Evolutionary conservation across 768 basidiomycete genomes (phyloP), one percentile per base, ranked within the genome.

Genomic region (Gymnopilus junonius): DNA sequence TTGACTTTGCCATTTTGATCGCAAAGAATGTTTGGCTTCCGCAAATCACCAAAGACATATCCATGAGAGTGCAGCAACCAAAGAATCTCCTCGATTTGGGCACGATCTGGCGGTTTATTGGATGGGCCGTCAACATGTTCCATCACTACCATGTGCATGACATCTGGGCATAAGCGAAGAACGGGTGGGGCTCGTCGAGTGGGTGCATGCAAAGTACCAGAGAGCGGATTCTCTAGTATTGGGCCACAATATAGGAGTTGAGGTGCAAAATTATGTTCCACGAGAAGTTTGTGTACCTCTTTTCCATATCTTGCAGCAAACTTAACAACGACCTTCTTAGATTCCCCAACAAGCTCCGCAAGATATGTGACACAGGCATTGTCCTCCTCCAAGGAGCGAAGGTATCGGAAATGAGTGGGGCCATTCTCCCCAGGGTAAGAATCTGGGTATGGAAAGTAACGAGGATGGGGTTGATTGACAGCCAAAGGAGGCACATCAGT

Each of bases 21-120:
- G 46, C 76, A 59, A 20, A 82, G 60, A 29, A 81, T 63, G 58
- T 81, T 81, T 2, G 65, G 71, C 8, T 1, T 2, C 8, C 76
- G 76, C 17, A 82, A 66, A 55, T 82, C 75, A 4, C 80, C 80
- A 62, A 73, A 75, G 2, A 82, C 79, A 27, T 71, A 76, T 2
- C 70, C 76, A 12, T 48, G 40, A 20, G n/a, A 23, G 55, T 81
- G 79, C 40, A 80, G 70, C 0, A 59, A 21, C 17, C 35, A 8
- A 8, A 77, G 14, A 4, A 65, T 68, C 0, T 37, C 5, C 14
- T 51, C 34, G 34, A 81, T 56, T 48, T 75, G 67, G 5, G 63
- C 7, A 48, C 59, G 39, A 10, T 34, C 15, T 1, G 76, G 65
- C 53, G 71, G 46, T 0, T 55, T 14, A 1, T 55, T 35, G 27